Percentiles rank a stretch among this genome's conserved stretches.
These are phyloP conservation scores for Dactylellina parvicollis DNA, from an alignment of 2,329 filamentous ascomycete genomes.

Conservation along the genomic window DNA sequence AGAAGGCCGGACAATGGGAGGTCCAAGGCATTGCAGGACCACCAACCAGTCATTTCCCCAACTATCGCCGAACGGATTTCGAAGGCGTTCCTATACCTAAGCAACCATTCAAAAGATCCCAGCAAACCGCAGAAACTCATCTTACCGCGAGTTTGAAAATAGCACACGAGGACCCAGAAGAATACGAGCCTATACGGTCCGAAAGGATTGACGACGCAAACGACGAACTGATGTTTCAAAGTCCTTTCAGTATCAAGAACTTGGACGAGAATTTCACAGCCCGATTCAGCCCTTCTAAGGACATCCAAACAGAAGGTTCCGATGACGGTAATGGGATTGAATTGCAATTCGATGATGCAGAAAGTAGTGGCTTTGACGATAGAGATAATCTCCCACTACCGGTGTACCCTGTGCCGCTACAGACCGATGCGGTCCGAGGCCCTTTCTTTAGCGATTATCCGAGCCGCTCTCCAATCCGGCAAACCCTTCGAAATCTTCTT, in stretches of 20 bases:
- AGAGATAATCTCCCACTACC: background rate
- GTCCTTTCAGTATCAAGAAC: background rate
- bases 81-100: background rate
- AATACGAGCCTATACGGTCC: background rate
- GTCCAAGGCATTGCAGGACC: constrained; percentile 20
- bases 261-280: background rate
- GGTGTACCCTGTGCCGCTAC: background rate
- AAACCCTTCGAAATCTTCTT: constrained; percentile 4
- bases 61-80: background rate
- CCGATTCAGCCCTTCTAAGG: background rate
- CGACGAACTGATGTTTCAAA: too few species aligned
- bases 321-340: background rate
- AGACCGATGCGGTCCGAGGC: constrained; percentile 13
- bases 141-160: background rate
- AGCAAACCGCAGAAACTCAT: background rate
- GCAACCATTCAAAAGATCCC: background rate
- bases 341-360: constrained; percentile 3
- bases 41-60: constrained; percentile 1
- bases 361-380: background rate
- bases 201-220: background rate
- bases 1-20: constrained; percentile 6
- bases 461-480: background rate
- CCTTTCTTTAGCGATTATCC: constrained; percentile 7
- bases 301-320: background rate
- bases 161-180: constrained; percentile 9